Evolutionary conservation across 2,329 filamentous ascomycete species (phyloP), one percentile per base, ranked within the genome.

Genomic region (Claviceps maximensis): DNA sequence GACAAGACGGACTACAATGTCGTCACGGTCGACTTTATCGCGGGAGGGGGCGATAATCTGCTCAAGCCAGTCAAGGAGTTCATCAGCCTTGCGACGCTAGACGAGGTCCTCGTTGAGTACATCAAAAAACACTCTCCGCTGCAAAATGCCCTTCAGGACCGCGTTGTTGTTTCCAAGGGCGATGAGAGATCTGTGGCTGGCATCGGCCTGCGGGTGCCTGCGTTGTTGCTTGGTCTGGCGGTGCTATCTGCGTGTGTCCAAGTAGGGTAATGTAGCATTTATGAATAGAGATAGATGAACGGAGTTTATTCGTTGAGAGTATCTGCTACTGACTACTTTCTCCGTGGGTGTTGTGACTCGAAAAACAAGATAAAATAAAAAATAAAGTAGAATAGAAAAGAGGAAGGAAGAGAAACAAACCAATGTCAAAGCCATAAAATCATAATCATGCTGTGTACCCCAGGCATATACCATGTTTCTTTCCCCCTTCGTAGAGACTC

Each of bases 1-100:
- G 64, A 70, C 12, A 64, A 63, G 6, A 47, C 54, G 12, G 67
- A 72, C 29, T 85, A 85, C 63, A 74, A 71, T 12, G 64, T 85
- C 21, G 77, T 81, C 17, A 84, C 82, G 0, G 67, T 83, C 1
- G 81, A 84, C 59, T 85, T 84, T 58, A 58, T 85, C 0, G 79
- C 80, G 1, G 73, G 73, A 2, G 80, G 79, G 2, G 82, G 81
- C 15, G 82, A 85, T 59, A 83, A 82, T 60, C 78, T 84, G 61
- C 73, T 82, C 23, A 58, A 64, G n/a, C 44, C 58, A 1, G 62
- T 59, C 8, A 61, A 56, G 27, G 65, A 67, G 51, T 74, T 75
- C 46, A 64, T 71, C 31, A 69, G 67, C 6, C 68, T 80, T 2
- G 76, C 79, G 27, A 73, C 71, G 0, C 72, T 78, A 62, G 77